Percentiles rank a stretch among this genome's conserved stretches.
These are phyloP conservation scores for Penicillium samsonianum DNA, from an alignment of 495 filamentous ascomycete species.

Conservation along the genomic window DNA sequence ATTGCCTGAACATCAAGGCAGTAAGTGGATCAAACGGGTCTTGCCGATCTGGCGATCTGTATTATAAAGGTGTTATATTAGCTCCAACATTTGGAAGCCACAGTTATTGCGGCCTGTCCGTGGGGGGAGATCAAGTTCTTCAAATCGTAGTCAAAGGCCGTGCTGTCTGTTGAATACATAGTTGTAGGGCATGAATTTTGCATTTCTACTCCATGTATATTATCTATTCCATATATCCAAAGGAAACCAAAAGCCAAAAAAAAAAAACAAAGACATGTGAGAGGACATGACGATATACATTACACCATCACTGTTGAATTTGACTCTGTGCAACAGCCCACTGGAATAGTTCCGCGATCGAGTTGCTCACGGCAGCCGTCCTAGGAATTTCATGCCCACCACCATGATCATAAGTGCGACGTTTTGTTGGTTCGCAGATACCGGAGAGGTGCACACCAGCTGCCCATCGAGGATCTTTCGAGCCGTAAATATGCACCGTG, in stretches of 20 bases:
- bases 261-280: too few species aligned
- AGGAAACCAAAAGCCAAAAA: background rate
- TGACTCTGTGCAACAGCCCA: constrained; percentile 27
- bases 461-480: constrained; percentile 58
- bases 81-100: too few species aligned
- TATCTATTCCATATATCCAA: background rate
- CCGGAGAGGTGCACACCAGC: constrained; percentile 56
- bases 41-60: too few species aligned
- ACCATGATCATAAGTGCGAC: constrained; percentile 53
- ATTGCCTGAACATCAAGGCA: too few species aligned
- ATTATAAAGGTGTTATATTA: too few species aligned
- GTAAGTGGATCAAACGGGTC: too few species aligned
- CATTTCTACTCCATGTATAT: background rate
- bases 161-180: background rate
- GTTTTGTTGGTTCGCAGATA: constrained; percentile 49
- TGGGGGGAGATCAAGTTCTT: background rate
- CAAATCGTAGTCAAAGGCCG: background rate
- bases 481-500: constrained; percentile 63
- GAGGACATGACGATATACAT: background rate
- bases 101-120: background rate
- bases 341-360: constrained; percentile 42
- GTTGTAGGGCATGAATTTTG: background rate
- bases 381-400: constrained; percentile 60
- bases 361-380: constrained; percentile 31
- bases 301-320: background rate